phyloP scores from a whole-genome alignment of 441 rosid species.

The Pelargonium myrrhifolium region DNA sequence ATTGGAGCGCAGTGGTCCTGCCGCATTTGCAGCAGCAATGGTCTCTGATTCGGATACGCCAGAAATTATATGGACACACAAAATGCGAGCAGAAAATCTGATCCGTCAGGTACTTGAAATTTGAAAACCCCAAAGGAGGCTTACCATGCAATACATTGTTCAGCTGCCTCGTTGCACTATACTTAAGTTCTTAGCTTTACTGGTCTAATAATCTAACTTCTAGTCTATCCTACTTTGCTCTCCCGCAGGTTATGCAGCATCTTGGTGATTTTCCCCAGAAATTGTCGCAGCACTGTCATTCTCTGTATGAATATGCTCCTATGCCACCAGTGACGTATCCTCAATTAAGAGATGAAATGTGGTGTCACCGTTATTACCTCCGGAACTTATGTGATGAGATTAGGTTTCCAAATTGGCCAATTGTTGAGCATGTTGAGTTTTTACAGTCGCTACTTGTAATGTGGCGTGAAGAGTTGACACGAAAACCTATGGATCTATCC shows the following conservation, averaged over 20 bases:
- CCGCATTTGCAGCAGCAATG: slow-evolving; percentile 99
- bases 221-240: slow-evolving; percentile 18
- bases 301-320: slow-evolving; percentile 92
- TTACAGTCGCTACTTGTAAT: slow-evolving; percentile 91
- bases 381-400: slow-evolving; percentile 92
- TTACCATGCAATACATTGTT: slow-evolving; percentile 13
- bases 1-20: slow-evolving; percentile 95
- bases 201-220: slow-evolving; percentile 12
- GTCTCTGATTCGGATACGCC: slow-evolving; percentile 99
- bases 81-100: slow-evolving; percentile 98
- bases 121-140: slow-evolving; percentile 12
- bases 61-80: slow-evolving; percentile 98
- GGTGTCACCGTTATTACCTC: slow-evolving; percentile 99
- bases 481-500: slow-evolving; percentile 98
- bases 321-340: slow-evolving; percentile 99
- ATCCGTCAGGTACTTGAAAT: slow-evolving; percentile 73
- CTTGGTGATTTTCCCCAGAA: slow-evolving; percentile 98
- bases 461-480: slow-evolving; percentile 99
- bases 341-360: slow-evolving; percentile 99
- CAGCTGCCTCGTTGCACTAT: slow-evolving; percentile 20
- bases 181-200: slow-evolving; percentile 13
- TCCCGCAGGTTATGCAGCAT: slow-evolving; percentile 91
- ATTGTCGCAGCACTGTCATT: slow-evolving; percentile 95
- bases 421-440: slow-evolving; percentile 98
- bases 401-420: slow-evolving; percentile 94